Evolutionary conservation across 2,329 filamentous ascomycete genomes (phyloP), one percentile per base, ranked within the genome.

Genomic region (Colletotrichum trifolii): DNA sequence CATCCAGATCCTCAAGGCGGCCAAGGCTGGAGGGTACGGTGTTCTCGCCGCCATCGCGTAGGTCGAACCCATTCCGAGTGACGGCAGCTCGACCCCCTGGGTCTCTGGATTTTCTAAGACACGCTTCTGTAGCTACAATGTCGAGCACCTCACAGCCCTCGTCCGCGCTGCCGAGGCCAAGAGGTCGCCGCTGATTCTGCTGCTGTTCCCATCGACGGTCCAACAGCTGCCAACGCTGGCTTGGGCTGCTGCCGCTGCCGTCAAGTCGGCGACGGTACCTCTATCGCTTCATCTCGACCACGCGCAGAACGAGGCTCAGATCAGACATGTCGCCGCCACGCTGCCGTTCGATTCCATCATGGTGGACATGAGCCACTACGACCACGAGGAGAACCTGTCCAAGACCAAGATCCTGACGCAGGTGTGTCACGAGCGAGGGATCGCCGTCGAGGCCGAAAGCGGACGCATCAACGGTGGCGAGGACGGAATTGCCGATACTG

Each of bases 291-390:
- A 91, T 75, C 83, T 91, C 72, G 89, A 91, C 78, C 89, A 91
- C 75, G 87, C 87, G 6, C 88, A 90, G 71, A 83, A 82, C 8
- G 83, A 85, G 34, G 83, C 82, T 63, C 82, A 87, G 58, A 87
- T 91, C 68, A 82, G 83, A 6, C 78, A 77, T 0, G 87, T 87
- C 0, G 86, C 87, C 0, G 80, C 83, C 63, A 78, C 80, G 3
- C 78, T 87, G 35, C 82, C 81, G 1, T 92, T 92, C 69, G 90
- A 92, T 73, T 85, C 82, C 59, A 91, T 93, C 73, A 92, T 93
- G 90, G 86, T 92, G 0, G 91, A 93, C 75, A 93, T 93, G 89
- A 87, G 83, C 62, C 90, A 92, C 73, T 88, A 90, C 72, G 89
- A 91, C 69, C 88, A 87, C 70, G 88, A 84, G 56, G 89, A 92